Conservation (phyloP, 768 basidiomycete species). For the Boletus eberwhitei region DNA sequence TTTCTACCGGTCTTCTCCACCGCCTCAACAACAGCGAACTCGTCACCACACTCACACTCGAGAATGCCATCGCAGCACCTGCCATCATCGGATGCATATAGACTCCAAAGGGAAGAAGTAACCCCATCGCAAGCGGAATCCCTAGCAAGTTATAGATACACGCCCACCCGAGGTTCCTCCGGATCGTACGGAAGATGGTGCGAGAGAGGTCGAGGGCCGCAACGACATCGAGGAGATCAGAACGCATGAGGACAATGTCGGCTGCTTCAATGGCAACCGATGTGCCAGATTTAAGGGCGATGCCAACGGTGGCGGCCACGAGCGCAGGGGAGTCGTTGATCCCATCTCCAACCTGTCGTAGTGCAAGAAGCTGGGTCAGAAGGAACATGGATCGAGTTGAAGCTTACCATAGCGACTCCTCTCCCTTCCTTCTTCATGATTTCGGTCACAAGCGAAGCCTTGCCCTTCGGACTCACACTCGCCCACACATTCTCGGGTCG, state of each 20-base stretch:
- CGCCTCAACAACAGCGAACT: constrained; percentile 83
- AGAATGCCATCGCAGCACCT: constrained; percentile 98
- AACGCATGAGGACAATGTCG: constrained; percentile 96
- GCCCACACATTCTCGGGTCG: constrained; percentile 80
- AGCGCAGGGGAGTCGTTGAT: constrained; percentile 99
- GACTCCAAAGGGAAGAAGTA: constrained; percentile 87
- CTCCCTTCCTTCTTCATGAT: constrained; percentile 76
- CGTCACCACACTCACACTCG: constrained; percentile 91
- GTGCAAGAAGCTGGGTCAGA: neutral
- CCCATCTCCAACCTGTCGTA: constrained; percentile 86
- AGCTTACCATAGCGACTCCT: constrained; percentile 86
- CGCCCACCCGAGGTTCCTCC: constrained; percentile 93
- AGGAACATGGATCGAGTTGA: neutral
- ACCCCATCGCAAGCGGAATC: constrained; percentile 96
- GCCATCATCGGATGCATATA: constrained; percentile 98
- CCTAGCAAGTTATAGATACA: constrained; percentile 91
- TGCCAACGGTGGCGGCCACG: constrained; percentile 93
- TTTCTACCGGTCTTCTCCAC: constrained; percentile 72
- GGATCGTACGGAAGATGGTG: constrained; percentile 85
- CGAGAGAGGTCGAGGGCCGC: constrained; percentile 91
- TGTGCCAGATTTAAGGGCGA: constrained; percentile 93
- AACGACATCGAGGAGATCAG: constrained; percentile 95
- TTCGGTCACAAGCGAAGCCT: constrained; percentile 80
- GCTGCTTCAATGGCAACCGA: constrained; percentile 98
- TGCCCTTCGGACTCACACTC: constrained; percentile 93